Evolutionary conservation across 164 flowering plant species (phyloP).

Genomic region (Chimonanthus salicifolius): DNA sequence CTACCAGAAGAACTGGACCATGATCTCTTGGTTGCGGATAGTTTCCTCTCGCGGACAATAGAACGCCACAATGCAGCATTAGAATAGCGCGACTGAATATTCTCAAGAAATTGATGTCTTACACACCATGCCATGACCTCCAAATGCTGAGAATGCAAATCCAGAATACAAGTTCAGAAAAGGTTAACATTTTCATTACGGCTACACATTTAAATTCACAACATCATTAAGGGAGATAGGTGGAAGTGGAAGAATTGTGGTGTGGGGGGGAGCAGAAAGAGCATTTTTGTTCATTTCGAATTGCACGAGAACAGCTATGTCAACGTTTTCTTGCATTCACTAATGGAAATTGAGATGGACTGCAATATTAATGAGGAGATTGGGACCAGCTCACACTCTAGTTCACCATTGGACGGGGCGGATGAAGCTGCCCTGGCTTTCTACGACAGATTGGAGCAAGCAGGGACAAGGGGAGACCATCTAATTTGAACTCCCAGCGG

Average conservation of each 20-base stretch:
- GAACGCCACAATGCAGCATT: conserved; percentile 50
- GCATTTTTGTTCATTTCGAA: not conserved
- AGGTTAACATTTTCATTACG: not conserved
- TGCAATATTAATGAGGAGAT: no score
- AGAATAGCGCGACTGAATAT: conserved; percentile 46
- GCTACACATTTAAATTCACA: not conserved
- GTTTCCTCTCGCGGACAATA: conserved; percentile 56
- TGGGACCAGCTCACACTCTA: no score
- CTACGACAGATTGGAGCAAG: no score
- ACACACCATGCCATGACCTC: conserved; percentile 85
- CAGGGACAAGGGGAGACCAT: no score
- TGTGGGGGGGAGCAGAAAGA: not conserved
- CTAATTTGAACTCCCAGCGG: no score
- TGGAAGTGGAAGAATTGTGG: not conserved
- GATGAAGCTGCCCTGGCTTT: no score
- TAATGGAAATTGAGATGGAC: no score
- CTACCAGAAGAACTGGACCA: conserved; percentile 60
- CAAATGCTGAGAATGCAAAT: conserved; percentile 61
- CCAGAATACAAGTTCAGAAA: conserved; percentile 4
- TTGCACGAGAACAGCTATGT: no score
- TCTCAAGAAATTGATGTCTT: conserved; percentile 74
- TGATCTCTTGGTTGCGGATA: conserved; percentile 66
- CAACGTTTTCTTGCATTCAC: no score
- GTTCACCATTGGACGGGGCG: no score
- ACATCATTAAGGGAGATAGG: not conserved